phyloP scores from a whole-genome alignment of 2,329 filamentous ascomycete genomes.

The Talaromyces sp. region DNA sequence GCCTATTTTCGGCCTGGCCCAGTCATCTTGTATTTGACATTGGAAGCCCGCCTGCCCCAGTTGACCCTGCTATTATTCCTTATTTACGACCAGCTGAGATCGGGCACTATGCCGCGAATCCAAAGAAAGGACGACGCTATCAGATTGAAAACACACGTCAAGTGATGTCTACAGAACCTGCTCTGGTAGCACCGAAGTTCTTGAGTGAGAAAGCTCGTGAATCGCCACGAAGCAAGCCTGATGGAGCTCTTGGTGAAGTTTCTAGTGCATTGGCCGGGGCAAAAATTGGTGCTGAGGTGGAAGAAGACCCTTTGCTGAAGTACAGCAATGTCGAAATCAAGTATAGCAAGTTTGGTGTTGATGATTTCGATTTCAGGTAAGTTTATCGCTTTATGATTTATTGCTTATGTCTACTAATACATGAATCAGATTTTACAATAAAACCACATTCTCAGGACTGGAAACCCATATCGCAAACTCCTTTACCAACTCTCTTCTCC shows the following conservation, averaged over 20 bases:
- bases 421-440: slow-evolving; percentile 78
- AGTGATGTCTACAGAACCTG: slow-evolving; percentile 58
- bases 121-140: slow-evolving; percentile 71
- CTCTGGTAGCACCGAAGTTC: slow-evolving; percentile 79
- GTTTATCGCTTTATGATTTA: slow-evolving; percentile 52
- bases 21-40: slow-evolving; percentile 79
- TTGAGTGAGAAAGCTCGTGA: slow-evolving; percentile 88
- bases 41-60: slow-evolving; percentile 73
- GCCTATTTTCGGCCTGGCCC: slow-evolving; percentile 85
- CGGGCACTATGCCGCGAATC: slow-evolving; percentile 75
- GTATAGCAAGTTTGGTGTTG: slow-evolving; percentile 98
- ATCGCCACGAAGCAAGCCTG: slow-evolving; percentile 41
- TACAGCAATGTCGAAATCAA: slow-evolving; percentile 97
- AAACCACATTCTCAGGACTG: slow-evolving; percentile 83
- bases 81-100: slow-evolving; percentile 70
- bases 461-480: slow-evolving; percentile 97
- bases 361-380: slow-evolving; percentile 98
- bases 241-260: slow-evolving; percentile 53
- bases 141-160: slow-evolving; percentile 76
- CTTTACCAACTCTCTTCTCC: slow-evolving; percentile 88
- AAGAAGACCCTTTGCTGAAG: slow-evolving; percentile 79
- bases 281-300: slow-evolving; percentile 68
- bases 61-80: slow-evolving; percentile 69
- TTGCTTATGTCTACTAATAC: slow-evolving; percentile 19
- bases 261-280: slow-evolving; percentile 65